Evolutionary conservation across 2,329 filamentous ascomycete species (phyloP), one percentile per base, ranked within the genome.

Genomic region (Neocucurbitaria cava): DNA sequence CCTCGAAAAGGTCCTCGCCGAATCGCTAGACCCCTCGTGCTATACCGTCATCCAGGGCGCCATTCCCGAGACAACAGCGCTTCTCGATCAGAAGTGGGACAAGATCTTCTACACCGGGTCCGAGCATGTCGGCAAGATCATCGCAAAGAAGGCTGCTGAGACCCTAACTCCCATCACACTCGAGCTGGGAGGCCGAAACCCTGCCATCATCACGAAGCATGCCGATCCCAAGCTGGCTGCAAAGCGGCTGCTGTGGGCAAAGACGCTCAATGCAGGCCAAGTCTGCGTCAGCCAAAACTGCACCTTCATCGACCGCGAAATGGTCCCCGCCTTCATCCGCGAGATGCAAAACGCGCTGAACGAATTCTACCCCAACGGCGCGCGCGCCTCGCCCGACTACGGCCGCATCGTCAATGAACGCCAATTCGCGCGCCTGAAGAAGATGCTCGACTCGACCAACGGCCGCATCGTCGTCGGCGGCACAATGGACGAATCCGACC

Each of bases 81-180:
- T 98, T 40, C 84, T 99, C 30, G 87, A 94, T 53, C 86, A 92
- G 79, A 94, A 94, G 76, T 99, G 93, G 89, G 93, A 96, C 79
- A 98, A 97, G 84, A 96, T 99, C 70, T 93, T 95, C 81, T 99
- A 96, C 80, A 99, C 95, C 1, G 95, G 95, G 49, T 88, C 87
- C 68, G 83, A 84, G 47, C 79, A 74, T 24, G 92, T 97, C 17
- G 95, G 91, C 43, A 81, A 70, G 20, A 83, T 83, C 64, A 80
- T 83, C 53, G 78, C 81, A 13, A 81, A 82, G 75, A 82, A 82
- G 69, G 81, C 80, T 1, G 80, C 81, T 1, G 80, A 82, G 69
- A 82, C 81, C 0, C 73, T 83, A 57, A 98, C 95, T 0, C 95
- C 95, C 0, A 88, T 96, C 20, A 85, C 88, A 9, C 86, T 98